A percentile compares a stretch with the other conserved stretches of the same genome.
phyloP scores from a whole-genome alignment of 805 yeast species.

The Ogataea nonfermentans region DNA sequence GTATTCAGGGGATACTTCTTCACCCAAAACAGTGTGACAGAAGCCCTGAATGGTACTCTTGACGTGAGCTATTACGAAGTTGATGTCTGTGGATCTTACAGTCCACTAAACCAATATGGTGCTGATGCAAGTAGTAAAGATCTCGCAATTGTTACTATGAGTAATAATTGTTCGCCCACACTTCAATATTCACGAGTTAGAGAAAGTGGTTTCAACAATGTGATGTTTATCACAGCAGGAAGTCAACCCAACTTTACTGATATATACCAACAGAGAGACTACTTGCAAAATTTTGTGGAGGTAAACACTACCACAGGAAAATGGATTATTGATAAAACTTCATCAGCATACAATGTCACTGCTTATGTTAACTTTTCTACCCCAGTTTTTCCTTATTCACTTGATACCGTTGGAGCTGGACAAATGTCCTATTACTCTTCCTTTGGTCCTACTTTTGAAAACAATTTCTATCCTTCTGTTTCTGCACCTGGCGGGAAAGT shows the following conservation, averaged over 20 bases:
- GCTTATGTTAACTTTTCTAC: too few relatives aligned
- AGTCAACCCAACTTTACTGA: neutral
- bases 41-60: constrained; percentile 1
- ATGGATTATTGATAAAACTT: constrained; percentile 8
- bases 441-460: constrained; percentile 23
- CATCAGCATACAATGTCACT: too few relatives aligned
- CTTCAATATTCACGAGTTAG: neutral
- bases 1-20: neutral
- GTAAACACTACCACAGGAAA: constrained; percentile 9
- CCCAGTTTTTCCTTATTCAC: too few relatives aligned
- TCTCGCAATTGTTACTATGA: neutral
- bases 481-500: constrained; percentile 25
- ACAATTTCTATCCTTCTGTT: constrained; percentile 19
- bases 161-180: neutral
- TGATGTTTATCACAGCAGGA: neutral
- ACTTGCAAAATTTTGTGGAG: constrained; percentile 1
- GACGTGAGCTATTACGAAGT: neutral
- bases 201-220: neutral
- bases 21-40: neutral
- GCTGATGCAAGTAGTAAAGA: too few relatives aligned
- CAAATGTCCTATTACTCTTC: constrained; percentile 17
- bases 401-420: too few relatives aligned
- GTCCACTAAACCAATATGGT: too few relatives aligned
- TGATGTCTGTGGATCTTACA: neutral
- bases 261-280: neutral